Percentiles rank a stretch among this genome's conserved stretches.
Evolutionary conservation across 306 rosid genomes (phyloP).

Genomic region (Vigna radiata): DNA sequence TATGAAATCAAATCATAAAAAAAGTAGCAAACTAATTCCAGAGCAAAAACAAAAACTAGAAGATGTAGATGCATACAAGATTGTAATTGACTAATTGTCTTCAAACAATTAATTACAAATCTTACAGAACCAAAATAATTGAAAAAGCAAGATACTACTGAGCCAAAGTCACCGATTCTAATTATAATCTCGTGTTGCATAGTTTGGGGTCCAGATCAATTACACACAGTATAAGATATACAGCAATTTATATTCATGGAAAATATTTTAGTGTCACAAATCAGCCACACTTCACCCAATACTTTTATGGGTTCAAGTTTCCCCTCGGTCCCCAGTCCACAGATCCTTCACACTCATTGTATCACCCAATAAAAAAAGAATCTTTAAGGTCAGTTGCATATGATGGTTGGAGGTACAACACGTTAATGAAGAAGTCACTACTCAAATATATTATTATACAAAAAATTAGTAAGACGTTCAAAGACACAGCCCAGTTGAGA

Average conservation of each 20-base stretch:
- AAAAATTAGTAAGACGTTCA: slow-evolving; percentile 7
- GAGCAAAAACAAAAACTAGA: background rate
- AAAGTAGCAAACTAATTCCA: slow-evolving; percentile 17
- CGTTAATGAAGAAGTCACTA: slow-evolving; percentile 13
- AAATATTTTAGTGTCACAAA: background rate
- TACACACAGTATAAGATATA: background rate
- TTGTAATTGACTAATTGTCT: background rate
- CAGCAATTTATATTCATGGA: background rate
- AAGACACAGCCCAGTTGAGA: slow-evolving; percentile 4
- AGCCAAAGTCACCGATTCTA: slow-evolving; percentile 22
- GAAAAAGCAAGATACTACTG: slow-evolving; percentile 1
- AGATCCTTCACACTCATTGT: background rate
- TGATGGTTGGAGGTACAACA: slow-evolving; percentile 10
- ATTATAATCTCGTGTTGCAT: background rate
- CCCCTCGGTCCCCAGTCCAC: background rate
- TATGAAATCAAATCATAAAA: slow-evolving; percentile 41
- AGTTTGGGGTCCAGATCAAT: background rate
- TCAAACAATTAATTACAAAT: background rate
- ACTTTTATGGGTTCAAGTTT: background rate
- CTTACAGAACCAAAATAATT: background rate
- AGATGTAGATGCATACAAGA: slow-evolving; percentile 24
- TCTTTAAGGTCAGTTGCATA: background rate
- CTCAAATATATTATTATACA: slow-evolving; percentile 11
- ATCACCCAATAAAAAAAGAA: no score
- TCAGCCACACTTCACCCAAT: background rate